Base-by-base conservation (phyloP, 768 basidiomycete species). In the Hypsizygus marmoreus region DNA sequence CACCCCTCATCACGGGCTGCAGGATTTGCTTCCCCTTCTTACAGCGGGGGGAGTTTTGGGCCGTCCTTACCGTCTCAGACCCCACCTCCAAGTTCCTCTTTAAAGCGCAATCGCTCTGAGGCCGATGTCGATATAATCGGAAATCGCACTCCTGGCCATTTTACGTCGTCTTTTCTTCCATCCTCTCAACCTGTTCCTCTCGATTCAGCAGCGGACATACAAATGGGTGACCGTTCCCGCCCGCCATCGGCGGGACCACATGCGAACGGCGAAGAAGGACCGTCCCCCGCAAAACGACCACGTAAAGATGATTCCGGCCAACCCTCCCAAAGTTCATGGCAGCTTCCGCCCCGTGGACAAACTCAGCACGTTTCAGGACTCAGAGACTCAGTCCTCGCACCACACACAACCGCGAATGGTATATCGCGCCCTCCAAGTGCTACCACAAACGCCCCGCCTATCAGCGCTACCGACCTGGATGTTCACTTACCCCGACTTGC, bases 201-300 rank as follows among this genome's bases (percentile, higher is more conserved):
- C 20, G 64, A 64, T 29, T 48, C 61, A 26, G 56, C 66, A 16
- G 47, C 58, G 47, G 81, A 85, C 55, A 70, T 76, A 32, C 70
- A 68, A 20, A 73, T 72, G 58, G 56, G 59, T 28, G 76, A 79
- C 50, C 67, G 71, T 23, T 70, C 77, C 2, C 76, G 80, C 23
- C 77, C 80, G 17, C 62, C 77, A 1, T 83, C 82, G 16, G 65
- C 70, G 1, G 69, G 72, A 6, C 70, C 79, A 44, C 74, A 71
- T 33, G 49, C 59, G 1, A 80, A 80, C 42, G 79, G 76, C 34
- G 83, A 82, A 26, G 82, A 81, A 22, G 79, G 77, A 3, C 82
- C 85, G 4, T 83, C 86, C 2, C 85, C 86, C 6, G 67, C 75
- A n/a, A 91, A 91, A 63, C 84, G 88, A 29, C 66, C 73, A 19